These are phyloP conservation scores for Platanthera guangdongensis DNA, from an alignment of 106 monocot genomes.

Conservation along the genomic window DNA sequence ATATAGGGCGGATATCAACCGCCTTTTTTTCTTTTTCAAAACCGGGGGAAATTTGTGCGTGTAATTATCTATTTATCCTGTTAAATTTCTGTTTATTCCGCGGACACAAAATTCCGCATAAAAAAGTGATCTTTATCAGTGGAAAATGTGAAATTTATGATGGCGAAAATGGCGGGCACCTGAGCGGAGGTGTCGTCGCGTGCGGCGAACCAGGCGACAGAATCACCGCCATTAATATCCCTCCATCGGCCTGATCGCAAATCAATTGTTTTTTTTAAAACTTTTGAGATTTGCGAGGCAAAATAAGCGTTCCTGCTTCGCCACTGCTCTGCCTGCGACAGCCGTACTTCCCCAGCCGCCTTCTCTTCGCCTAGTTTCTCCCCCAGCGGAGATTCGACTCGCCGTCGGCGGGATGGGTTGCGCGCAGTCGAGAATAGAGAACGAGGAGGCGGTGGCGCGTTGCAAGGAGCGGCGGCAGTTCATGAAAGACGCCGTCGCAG, in stretches of 20 bases:
- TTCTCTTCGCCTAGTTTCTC: not conserved
- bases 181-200: too few relatives aligned
- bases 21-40: too few relatives aligned
- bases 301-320: not conserved
- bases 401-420: constrained; percentile 51
- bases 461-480: constrained; percentile 65
- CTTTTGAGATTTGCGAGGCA: constrained; percentile 10
- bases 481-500: constrained; percentile 48
- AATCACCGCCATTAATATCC: not conserved
- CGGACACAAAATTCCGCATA: too few relatives aligned
- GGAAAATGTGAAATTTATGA: too few relatives aligned
- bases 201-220: too few relatives aligned
- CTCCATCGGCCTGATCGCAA: not conserved
- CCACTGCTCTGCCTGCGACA: not conserved
- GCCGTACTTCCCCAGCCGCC: not conserved
- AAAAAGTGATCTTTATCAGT: too few relatives aligned
- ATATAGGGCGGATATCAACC: too few relatives aligned
- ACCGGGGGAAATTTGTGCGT: too few relatives aligned
- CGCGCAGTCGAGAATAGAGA: constrained; percentile 76
- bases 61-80: too few relatives aligned
- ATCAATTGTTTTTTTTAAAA: not conserved
- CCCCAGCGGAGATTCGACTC: too few relatives aligned
- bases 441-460: constrained; percentile 65
- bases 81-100: too few relatives aligned
- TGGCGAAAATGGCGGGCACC: too few relatives aligned